Evolutionary conservation across 2,329 filamentous ascomycete species (phyloP).

Genomic region (Chrysosporium keratinophilum): DNA sequence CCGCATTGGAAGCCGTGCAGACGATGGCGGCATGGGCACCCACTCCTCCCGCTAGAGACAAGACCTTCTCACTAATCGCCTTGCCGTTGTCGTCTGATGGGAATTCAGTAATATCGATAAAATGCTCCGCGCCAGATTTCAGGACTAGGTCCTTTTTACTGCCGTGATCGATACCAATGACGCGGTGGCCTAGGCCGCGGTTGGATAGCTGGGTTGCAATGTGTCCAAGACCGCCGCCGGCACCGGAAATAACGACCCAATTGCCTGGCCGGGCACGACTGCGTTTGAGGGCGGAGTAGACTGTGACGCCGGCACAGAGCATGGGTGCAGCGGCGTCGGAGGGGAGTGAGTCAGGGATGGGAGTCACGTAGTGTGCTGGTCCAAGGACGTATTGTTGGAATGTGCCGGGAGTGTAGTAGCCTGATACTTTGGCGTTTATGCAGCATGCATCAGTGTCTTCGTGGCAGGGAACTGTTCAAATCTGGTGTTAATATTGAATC

Average conservation of each 20-base stretch:
- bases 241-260: slow-evolving; percentile 51
- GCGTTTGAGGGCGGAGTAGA: slow-evolving; percentile 56
- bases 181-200: slow-evolving; percentile 51
- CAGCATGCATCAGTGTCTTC: slow-evolving; percentile 47
- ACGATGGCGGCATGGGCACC: slow-evolving; percentile 54
- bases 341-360: slow-evolving; percentile 52
- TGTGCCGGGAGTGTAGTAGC: slow-evolving; percentile 60
- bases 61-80: slow-evolving; percentile 46
- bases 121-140: slow-evolving; percentile 55
- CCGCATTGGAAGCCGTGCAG: slow-evolving; percentile 42
- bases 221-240: slow-evolving; percentile 56
- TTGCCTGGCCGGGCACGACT: slow-evolving; percentile 49
- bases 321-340: slow-evolving; percentile 55
- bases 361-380: slow-evolving; percentile 58
- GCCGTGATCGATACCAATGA: slow-evolving; percentile 56
- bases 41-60: slow-evolving; percentile 44
- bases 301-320: slow-evolving; percentile 58
- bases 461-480: slow-evolving; percentile 38
- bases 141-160: slow-evolving; percentile 50
- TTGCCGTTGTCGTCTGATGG: slow-evolving; percentile 38
- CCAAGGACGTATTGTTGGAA: slow-evolving; percentile 60
- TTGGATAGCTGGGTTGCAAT: slow-evolving; percentile 51
- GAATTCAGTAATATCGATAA: slow-evolving; percentile 51
- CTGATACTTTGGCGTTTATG: slow-evolving; percentile 48
- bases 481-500: background rate